Base-by-base conservation (phyloP, 495 filamentous ascomycete species). In the Penicillium robsamsonii region DNA sequence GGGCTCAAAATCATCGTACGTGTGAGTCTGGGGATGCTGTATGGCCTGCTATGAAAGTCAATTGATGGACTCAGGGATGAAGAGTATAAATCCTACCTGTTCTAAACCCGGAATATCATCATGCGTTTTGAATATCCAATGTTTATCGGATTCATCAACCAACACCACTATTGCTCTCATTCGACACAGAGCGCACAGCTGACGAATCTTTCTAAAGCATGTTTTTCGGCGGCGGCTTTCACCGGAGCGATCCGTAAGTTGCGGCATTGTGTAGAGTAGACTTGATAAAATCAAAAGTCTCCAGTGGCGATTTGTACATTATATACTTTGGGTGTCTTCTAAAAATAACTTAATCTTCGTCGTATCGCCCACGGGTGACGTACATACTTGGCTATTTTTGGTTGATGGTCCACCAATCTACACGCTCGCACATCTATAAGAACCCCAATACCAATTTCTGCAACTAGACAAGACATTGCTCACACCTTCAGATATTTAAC, bases 51-150 rank as follows among this genome's bases (percentile, higher is more conserved):
- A 24, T 35, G n/a, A 35, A 46, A n/a, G 25, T 55, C 5, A 45
- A 29, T 43, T 22, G 18, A 43, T 43, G 18, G 18, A 43, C 41
- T 8, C 1, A 43, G 41, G n/a, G 41, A 43, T 43, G 18, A 43
- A 43, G 41, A 43, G 9, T 43, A 24, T 43, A 18, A 12, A 43
- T 43, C 40, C 44, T 51, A 55, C 53, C 31, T 60, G 29, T 20
- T 46, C 41, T 25, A 56, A 17, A 22, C 10, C 41, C 2, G 58
- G 58, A 38, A 56, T 49, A 35, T 60, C 46, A 53, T 56, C 42
- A 35, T 60, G 40, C 30, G 53, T 56, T 42, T 56, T 60, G 33
- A 46, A 60, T 31, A 60, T 56, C 47, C 53, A 60, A 18, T 52
- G 41, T 31, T 40, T 40, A 45, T 56, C 45, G 7, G 22, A 33